A percentile compares a stretch with the other conserved stretches of the same genome.
Evolutionary conservation across 441 rosid species (phyloP).

Genomic region (Raphanus hybrid): DNA sequence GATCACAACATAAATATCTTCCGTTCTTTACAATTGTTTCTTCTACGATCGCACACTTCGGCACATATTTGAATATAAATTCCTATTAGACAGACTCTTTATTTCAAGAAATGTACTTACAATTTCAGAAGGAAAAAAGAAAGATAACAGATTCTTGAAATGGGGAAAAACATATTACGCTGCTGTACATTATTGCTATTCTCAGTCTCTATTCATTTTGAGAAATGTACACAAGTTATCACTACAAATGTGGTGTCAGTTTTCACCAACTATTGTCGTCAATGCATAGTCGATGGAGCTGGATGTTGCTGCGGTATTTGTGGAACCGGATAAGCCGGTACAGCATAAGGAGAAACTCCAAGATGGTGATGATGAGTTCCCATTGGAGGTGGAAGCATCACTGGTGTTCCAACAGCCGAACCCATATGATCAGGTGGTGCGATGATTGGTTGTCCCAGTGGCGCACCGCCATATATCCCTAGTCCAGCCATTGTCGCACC

Average conservation of each 20-base stretch:
- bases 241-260: conserved; percentile 33
- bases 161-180: not conserved
- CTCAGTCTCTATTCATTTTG: conserved; percentile 13
- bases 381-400: conserved; percentile 76
- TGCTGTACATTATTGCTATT: conserved; percentile 17
- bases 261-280: conserved; percentile 39
- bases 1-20: too few relatives aligned
- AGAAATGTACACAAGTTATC: conserved; percentile 34
- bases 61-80: too few relatives aligned
- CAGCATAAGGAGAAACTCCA: conserved; percentile 54
- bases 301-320: conserved; percentile 59
- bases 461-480: conserved; percentile 72
- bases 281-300: conserved; percentile 64
- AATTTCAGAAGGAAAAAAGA: too few relatives aligned
- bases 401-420: conserved; percentile 44
- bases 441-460: conserved; percentile 70
- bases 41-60: too few relatives aligned
- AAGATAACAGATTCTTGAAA: too few relatives aligned
- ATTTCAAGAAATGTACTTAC: too few relatives aligned
- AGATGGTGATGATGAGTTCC: conserved; percentile 44
- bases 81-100: too few relatives aligned
- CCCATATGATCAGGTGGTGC: conserved; percentile 65
- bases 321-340: conserved; percentile 76
- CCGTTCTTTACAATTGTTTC: too few relatives aligned
- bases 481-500: conserved; percentile 51